Evolutionary conservation across 805 yeast species (phyloP), one percentile per base, ranked within the genome.

Genomic region (Isabelozyma rhagii): DNA sequence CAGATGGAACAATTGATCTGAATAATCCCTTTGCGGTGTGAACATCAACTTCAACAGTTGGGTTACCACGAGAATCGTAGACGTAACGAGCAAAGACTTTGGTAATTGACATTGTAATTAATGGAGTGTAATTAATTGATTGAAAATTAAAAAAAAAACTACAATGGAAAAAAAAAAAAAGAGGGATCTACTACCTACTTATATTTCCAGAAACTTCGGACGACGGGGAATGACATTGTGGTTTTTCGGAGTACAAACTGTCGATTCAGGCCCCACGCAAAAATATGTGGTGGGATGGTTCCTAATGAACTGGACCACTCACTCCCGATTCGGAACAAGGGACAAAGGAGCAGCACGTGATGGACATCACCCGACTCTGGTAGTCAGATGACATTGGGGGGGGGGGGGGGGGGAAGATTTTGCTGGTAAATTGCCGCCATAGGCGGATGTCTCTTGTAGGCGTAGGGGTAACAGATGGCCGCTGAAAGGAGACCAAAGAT

Each of bases 11-110:
- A 47, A 57, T 57, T 28, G 60, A 48, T 42, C 60, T 50, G 56
- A 57, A 60, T n/a, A 47, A 41, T 8, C 64, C 64, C 31, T 54
- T 45, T 9, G 43, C 51, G 40, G 61, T 55, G 44, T 47, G 47
- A 13, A 58, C n/a, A 29, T 57, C 58, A 39, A 60, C 61, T 51
- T 60, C 64, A 21, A 60, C 60, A 3, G 64, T 60, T 44, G 64
- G 64, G 51, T 58, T 58, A 39, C 64, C 64, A 38, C 64, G 51
- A 15, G 64, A 60, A 47, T 60, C 64, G 51, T 60, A 60, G 39
- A 60, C 59, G 41, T 45, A 47, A 44, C 62, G 52, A 11, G 64
- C 52, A 42, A 47, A 45, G 21, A 60, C 40, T 46, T 52, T 52
- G 27, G 48, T 31, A 39, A 52, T 49, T 10, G 59, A 18, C 59